Evolutionary conservation across 176 grass and related monocot species (phyloP), one percentile per base, ranked within the genome.

Genomic region (Ampelocalamus luodianensis): DNA sequence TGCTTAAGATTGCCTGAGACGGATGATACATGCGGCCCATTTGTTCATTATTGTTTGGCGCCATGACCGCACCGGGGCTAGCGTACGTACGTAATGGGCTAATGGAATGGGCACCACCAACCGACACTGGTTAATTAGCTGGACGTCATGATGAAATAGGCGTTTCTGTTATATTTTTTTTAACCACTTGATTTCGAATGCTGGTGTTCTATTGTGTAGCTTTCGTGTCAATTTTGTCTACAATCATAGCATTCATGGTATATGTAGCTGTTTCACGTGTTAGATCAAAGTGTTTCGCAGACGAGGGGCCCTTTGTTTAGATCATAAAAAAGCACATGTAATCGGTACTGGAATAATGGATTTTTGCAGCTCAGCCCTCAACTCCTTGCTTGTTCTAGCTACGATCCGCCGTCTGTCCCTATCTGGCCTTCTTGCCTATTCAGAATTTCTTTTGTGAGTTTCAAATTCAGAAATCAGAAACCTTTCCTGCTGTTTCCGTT

Each of bases 331-430:
- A n/a, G 40, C 66, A 53, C 45, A 17, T 53, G 76, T 45, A 32
- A 6, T 71, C 4, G 1, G 14, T 27, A 23, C 43, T 11, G 43
- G 13, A 79, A 24, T n/a, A 7, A 37, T 49, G 43, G 27, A 67
- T 66, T 37, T 76, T 16, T 93, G 85, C 60, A 88, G 61, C 76
- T 79, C 34, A 29, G 68, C 85, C 27, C 39, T 86, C 36, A 62
- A 79, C 29, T 74, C 59, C 1, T 70, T 83, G 27, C 72, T 23
- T 77, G 22, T 23, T 77, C 74, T 59, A 20, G 10, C 60, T 46
- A 58, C 9, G 8, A n/a, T 49, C 48, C 5, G 48, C 4, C 48
- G 48, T 49, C 48, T 49, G 14, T 15, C 14, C 48, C 48, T 49
- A 16, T 15, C 48, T 16, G 48, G 16, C 48, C 13, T 49, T 15